phyloP scores from a whole-genome alignment of 2,329 filamentous ascomycete genomes.

The Penicillium brasilianum region DNA sequence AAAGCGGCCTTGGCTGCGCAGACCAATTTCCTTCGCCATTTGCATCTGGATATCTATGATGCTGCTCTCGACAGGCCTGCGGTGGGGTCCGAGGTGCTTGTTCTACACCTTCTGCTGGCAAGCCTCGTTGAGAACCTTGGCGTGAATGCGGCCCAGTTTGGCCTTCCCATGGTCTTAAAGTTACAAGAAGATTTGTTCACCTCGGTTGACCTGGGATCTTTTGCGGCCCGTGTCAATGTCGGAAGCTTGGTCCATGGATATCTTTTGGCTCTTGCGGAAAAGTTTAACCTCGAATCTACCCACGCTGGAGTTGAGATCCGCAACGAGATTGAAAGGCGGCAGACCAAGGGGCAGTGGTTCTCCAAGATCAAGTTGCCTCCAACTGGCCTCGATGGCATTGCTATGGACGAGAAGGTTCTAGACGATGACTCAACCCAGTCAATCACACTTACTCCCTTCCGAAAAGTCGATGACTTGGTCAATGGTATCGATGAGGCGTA shows the following conservation, averaged over 20 bases:
- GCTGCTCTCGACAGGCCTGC: conserved; percentile 75
- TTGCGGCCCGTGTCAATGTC: conserved; percentile 75
- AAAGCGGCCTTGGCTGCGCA: conserved; percentile 58
- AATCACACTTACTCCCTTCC: conserved; percentile 71
- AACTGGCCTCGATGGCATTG: conserved; percentile 65
- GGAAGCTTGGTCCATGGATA: conserved; percentile 89
- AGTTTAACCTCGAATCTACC: conserved; percentile 75
- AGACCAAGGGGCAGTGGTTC: conserved; percentile 78
- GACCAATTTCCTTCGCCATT: conserved; percentile 76
- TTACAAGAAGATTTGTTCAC: conserved; percentile 78
- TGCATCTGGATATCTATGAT: conserved; percentile 90
- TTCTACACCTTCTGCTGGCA: conserved; percentile 77
- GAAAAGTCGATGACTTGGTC: conserved; percentile 72
- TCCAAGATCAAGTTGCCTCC: conserved; percentile 74
- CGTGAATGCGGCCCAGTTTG: conserved; percentile 77
- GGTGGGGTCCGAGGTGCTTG: conserved; percentile 73
- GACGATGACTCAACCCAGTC: conserved; percentile 51
- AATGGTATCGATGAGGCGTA: conserved; percentile 77
- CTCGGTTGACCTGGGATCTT: conserved; percentile 40
- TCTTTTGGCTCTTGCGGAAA: conserved; percentile 77
- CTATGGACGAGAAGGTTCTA: conserved; percentile 51
- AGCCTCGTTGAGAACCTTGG: conserved; percentile 78
- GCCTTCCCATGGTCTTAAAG: conserved; percentile 85
- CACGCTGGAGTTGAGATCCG: conserved; percentile 72
- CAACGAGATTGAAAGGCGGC: conserved; percentile 75